Percentiles rank a stretch among this genome's conserved stretches.
Evolutionary conservation across 208 protist genomes (phyloP).

Genomic region (Leishmania martiniquensis): DNA sequence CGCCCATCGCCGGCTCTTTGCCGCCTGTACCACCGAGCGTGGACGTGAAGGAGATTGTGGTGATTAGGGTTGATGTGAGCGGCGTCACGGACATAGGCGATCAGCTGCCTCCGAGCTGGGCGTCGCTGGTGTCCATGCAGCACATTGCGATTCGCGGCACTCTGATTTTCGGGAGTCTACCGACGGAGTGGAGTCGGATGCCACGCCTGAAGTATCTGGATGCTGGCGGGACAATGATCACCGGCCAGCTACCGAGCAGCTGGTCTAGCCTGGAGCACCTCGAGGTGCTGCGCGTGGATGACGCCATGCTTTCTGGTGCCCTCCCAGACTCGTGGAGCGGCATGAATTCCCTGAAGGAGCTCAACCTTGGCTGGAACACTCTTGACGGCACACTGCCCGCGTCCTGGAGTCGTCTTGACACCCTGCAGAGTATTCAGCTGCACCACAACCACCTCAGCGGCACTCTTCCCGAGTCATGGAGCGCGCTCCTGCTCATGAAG

Average conservation of each 20-base stretch:
- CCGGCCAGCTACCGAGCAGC: neutral
- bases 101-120: neutral
- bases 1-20: neutral
- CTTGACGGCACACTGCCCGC: neutral
- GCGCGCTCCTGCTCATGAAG: neutral
- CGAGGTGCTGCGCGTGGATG: neutral
- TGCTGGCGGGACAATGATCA: neutral
- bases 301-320: neutral
- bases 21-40: neutral
- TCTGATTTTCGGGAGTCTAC: neutral
- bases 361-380: neutral
- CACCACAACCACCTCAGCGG: neutral
- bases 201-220: neutral
- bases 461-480: neutral
- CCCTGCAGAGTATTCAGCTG: neutral
- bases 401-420: neutral
- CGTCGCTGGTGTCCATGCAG: neutral
- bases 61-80: conserved; percentile 1
- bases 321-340: neutral
- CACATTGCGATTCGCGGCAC: neutral
- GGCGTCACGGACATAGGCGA: neutral
- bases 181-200: neutral
- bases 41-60: neutral
- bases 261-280: neutral
- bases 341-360: neutral